A percentile compares a stretch with the other conserved stretches of the same genome.
Evolutionary conservation across 306 rosid species (phyloP).

Genomic region (Fragaria ananassa): DNA sequence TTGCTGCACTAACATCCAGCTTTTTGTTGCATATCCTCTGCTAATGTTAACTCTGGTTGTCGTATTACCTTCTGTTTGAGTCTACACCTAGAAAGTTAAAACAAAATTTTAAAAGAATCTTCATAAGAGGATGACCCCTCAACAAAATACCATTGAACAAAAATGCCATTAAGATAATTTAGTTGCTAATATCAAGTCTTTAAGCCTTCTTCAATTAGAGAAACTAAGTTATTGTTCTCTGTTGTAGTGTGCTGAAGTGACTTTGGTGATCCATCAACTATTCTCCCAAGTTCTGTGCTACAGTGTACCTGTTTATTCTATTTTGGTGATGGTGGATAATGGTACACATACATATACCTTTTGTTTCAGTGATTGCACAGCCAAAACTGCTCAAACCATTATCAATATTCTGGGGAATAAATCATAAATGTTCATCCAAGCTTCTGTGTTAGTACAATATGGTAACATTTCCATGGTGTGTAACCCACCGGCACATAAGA

Average conservation of each 20-base stretch:
- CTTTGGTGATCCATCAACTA: background rate
- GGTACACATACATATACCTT: background rate
- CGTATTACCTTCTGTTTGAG: background rate
- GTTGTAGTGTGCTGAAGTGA: conserved; percentile 36
- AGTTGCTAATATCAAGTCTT: background rate
- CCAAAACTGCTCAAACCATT: background rate
- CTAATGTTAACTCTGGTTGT: background rate
- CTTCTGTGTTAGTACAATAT: background rate
- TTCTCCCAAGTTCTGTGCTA: conserved; percentile 2
- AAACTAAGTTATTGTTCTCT: background rate
- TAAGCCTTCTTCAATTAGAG: background rate
- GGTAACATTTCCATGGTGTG: background rate
- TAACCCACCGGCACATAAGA: background rate
- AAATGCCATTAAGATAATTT: background rate
- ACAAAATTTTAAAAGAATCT: background rate
- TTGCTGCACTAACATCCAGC: conserved; percentile 1
- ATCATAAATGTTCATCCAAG: background rate
- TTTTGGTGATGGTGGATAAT: background rate
- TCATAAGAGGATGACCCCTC: background rate
- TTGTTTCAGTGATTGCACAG: background rate
- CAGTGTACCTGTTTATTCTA: background rate
- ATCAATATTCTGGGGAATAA: background rate
- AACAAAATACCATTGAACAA: background rate
- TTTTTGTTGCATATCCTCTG: background rate
- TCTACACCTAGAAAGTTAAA: background rate